Evolutionary conservation across 768 basidiomycete species (phyloP), one percentile per base, ranked within the genome.

Genomic region (Mrakia blollopis): DNA sequence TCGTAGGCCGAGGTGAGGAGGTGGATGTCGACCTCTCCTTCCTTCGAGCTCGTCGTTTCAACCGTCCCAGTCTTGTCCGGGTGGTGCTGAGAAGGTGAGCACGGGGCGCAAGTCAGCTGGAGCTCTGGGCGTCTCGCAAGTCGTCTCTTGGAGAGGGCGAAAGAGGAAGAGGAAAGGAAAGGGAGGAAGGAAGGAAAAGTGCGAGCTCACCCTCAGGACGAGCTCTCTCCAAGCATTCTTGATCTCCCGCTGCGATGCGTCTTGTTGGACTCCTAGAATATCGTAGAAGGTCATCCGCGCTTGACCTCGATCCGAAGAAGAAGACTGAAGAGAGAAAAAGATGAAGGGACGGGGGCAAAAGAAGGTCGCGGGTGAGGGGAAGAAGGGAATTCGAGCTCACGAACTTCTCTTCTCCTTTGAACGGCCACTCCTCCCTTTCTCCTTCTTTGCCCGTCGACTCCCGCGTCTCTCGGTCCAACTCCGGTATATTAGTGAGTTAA

Each of bases 211-310:
- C 61, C 67, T 72, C 39, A 77, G 52, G 21, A 77, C 60, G 21
- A 73, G 52, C 23, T 50, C 44, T 35, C 76, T 65, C 76, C 76
- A 77, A 50, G 60, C 50, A 23, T n/a, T n/a, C 21, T 71, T 72
- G 57, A 77, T 77, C 35, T 65, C 62, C 13, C 54, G 62, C 25
- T 65, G 37, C 0, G 76, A 73, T 0, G 76, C 76, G 5, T 30
- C 13, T 11, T 39, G 54, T 1, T 32, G 1, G 30, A 73, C 72
- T 63, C 57, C 72, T 23, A 77, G 76, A 23, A 32, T 44, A 2
- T 47, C 35, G 65, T 77, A 77, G 28, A 44, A 23, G 28, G 39
- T 71, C 52, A 72, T 72, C 35, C 21, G 1, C 5, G 14, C 14
- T 21, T 3, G 3, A 21, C 0, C 11, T 8, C 8, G 65, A 23